These are phyloP conservation scores for Sporothrix luriei DNA, from an alignment of 2,329 filamentous ascomycete species.

Conservation along the genomic window DNA sequence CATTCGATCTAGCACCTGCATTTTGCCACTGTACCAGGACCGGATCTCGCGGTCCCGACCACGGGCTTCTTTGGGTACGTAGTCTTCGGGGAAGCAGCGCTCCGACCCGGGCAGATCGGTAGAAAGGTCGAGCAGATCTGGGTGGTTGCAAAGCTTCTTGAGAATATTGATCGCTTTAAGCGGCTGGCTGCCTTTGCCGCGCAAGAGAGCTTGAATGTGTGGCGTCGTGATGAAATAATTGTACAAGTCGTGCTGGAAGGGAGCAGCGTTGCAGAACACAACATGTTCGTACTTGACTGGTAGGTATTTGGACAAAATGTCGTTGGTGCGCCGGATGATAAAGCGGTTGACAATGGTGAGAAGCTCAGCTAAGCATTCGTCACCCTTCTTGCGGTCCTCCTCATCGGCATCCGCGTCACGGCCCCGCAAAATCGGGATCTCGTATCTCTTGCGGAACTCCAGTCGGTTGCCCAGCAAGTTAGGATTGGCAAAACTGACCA, in stretches of 20 bases:
- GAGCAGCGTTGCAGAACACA: slow-evolving; percentile 92
- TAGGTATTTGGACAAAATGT: slow-evolving; percentile 95
- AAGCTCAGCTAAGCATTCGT: slow-evolving; percentile 79
- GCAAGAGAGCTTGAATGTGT: slow-evolving; percentile 86
- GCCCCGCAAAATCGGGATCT: slow-evolving; percentile 87
- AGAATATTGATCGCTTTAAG: slow-evolving; percentile 94
- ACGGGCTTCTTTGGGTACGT: slow-evolving; percentile 80
- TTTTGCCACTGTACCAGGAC: slow-evolving; percentile 96
- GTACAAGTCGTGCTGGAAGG: slow-evolving; percentile 91
- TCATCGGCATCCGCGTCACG: slow-evolving; percentile 89
- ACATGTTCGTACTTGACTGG: slow-evolving; percentile 99
- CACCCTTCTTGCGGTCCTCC: slow-evolving; percentile 76
- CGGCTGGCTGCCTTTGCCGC: slow-evolving; percentile 92
- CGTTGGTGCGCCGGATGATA: slow-evolving; percentile 96
- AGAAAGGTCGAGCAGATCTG: slow-evolving; percentile 81
- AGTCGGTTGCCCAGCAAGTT: slow-evolving; percentile 82
- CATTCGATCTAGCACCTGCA: slow-evolving; percentile 98
- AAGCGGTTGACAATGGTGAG: slow-evolving; percentile 92
- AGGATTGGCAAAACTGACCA: slow-evolving; percentile 96
- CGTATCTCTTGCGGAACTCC: slow-evolving; percentile 92
- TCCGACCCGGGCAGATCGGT: slow-evolving; percentile 88
- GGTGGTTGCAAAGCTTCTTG: slow-evolving; percentile 98
- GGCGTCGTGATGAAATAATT: slow-evolving; percentile 97
- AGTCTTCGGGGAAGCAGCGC: slow-evolving; percentile 78
- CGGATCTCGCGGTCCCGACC: slow-evolving; percentile 91